Evolutionary conservation across 306 rosid species (phyloP), one percentile per base, ranked within the genome.

Genomic region (Mimosa pudica): DNA sequence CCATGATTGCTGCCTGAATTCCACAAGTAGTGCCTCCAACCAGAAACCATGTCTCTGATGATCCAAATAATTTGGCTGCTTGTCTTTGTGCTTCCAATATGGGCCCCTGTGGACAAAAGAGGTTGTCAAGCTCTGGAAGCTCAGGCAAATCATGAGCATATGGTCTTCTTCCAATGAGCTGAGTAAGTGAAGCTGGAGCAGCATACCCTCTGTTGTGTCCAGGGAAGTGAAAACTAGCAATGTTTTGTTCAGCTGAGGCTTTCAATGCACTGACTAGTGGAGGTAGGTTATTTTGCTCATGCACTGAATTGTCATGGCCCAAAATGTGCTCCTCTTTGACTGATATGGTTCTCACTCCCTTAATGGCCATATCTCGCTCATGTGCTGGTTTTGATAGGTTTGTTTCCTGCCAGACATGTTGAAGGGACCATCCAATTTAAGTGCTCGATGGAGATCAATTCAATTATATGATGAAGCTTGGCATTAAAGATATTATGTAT

Each of bases 1-100:
- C 91, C 98, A 92, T 92, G 48, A 87, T 85, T 9, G 97, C 94
- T 13, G 98, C 93, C 84, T 94, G 97, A 75, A 92, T 89, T 74
- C 97, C 98, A 81, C 94, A 94, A 14, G 98, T 94, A 55, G 97
- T 87, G 38, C 98, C 98, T 49, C 97, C 98, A 46, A 94, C 97
- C 46, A 94, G 97, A 77, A 94, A 94, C 98, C 98, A 94, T 68
- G 97, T 92, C 75, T 92, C 77, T 63, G 81, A 83, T 2, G 98
- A 85, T 51, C 97, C 94, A 80, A 94, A 92, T 78, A 94, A 80
- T 80, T 87, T 83, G 60, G 97, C 90, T 68, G 98, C 98, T 85
- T 87, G 79, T 73, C 48, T 83, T 73, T 94, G 97, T 74, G 98
- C 98, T 68, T 90, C 90, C 51, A 92, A 85, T 85, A 92, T 90